These are phyloP conservation scores for Phlebiopsis gigantea DNA, from an alignment of 768 basidiomycete genomes.

Conservation along the genomic window DNA sequence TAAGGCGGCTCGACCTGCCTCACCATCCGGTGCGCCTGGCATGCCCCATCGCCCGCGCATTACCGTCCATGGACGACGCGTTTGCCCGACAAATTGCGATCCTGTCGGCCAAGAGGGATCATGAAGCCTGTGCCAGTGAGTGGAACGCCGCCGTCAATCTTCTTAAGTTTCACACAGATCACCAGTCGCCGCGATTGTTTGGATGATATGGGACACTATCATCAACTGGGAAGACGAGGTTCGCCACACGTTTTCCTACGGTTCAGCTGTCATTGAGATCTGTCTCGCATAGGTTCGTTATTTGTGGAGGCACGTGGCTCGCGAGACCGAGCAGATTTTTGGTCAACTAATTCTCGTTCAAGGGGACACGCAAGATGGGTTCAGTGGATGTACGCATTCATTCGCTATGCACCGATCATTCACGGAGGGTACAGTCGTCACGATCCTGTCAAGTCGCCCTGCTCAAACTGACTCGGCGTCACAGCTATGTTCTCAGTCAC, in stretches of 20 bases:
- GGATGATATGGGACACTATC: conserved; percentile 14
- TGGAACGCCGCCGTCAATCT: not conserved
- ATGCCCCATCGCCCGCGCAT: not conserved
- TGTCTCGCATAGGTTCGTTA: not conserved
- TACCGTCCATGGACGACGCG: not conserved
- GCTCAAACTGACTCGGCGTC: not conserved
- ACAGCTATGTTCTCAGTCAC: not conserved
- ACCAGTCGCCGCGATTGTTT: conserved; percentile 32
- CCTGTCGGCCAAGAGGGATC: not conserved
- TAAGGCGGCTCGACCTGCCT: not conserved
- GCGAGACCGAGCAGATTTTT: not conserved
- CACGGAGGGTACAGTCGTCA: not conserved
- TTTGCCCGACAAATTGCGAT: not conserved
- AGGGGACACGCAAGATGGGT: conserved; percentile 13
- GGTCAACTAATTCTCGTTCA: not conserved
- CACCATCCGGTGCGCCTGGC: not conserved
- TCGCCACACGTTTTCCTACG: not conserved
- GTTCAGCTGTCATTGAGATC: not conserved
- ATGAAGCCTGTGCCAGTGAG: not conserved
- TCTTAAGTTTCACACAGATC: not conserved
- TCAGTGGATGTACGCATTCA: conserved; percentile 14
- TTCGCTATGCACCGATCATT: conserved; percentile 10
- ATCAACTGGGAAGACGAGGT: conserved; percentile 16
- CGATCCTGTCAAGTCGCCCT: not conserved
- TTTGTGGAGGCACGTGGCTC: conserved; percentile 1